Evolutionary conservation across 2,329 filamentous ascomycete genomes (phyloP).

Genomic region (Samsoniella hepiali): DNA sequence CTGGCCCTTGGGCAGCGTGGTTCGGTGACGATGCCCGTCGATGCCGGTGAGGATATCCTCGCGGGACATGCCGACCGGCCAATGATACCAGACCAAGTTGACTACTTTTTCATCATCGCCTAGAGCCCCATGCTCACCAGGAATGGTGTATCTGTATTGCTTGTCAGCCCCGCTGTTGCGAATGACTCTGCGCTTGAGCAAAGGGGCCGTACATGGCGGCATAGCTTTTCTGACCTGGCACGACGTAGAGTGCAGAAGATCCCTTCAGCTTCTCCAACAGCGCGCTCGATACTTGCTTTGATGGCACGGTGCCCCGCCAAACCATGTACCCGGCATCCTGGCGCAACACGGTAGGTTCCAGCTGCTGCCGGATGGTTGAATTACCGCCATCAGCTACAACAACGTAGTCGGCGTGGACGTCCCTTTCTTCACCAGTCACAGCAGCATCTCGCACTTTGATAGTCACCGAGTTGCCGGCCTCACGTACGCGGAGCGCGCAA

Average conservation of each 20-base stretch:
- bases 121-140: not conserved
- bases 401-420: not conserved
- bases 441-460: not conserved
- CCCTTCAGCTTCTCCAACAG: not conserved
- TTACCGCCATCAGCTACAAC: conserved; percentile 1
- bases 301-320: not conserved
- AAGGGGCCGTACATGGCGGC: not conserved
- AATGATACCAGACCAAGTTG: conserved; percentile 1
- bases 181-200: not conserved
- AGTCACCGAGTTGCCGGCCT: not conserved
- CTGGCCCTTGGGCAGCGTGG: conserved; percentile 1
- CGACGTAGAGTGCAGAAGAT: not conserved
- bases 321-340: not conserved
- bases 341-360: not conserved
- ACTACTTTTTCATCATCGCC: not conserved
- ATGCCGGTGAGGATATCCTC: not conserved
- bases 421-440: not conserved
- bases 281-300: not conserved
- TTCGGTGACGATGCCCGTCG: not conserved
- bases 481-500: not conserved
- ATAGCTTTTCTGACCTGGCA: not conserved
- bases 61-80: not conserved
- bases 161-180: not conserved
- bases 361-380: not conserved
- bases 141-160: not conserved